A percentile compares a stretch with the other conserved stretches of the same genome.
Evolutionary conservation across 2,329 filamentous ascomycete species (phyloP).

Genomic region (Cadophora sp.): DNA sequence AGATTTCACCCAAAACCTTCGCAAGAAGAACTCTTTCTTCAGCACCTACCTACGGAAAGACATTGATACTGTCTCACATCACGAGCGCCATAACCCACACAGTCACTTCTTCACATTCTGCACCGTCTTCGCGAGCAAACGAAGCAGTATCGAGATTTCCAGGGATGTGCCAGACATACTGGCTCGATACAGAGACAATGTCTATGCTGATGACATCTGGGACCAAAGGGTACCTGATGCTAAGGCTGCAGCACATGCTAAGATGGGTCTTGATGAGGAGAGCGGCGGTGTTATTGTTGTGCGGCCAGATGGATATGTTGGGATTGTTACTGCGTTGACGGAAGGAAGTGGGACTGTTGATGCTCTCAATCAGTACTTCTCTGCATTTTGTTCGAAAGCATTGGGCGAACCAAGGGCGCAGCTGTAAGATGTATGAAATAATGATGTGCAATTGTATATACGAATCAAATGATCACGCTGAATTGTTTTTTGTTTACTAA

Average conservation of each 20-base stretch:
- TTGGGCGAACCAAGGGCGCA: slow-evolving; percentile 51
- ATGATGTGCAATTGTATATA: slow-evolving; percentile 1
- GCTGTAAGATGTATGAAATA: slow-evolving; percentile 43
- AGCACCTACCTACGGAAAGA: slow-evolving; percentile 68
- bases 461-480: background rate
- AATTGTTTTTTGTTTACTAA: too few relatives aligned
- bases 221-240: slow-evolving; percentile 74
- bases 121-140: slow-evolving; percentile 73
- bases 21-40: slow-evolving; percentile 75
- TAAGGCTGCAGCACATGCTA: slow-evolving; percentile 79
- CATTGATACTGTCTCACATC: slow-evolving; percentile 68
- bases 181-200: slow-evolving; percentile 77
- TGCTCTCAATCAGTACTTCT: slow-evolving; percentile 84
- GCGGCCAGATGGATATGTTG: slow-evolving; percentile 86
- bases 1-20: slow-evolving; percentile 72
- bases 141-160: slow-evolving; percentile 75
- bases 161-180: slow-evolving; percentile 74
- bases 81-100: slow-evolving; percentile 86
- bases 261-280: slow-evolving; percentile 80
- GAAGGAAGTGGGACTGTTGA: slow-evolving; percentile 82
- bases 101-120: slow-evolving; percentile 81
- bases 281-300: slow-evolving; percentile 83
- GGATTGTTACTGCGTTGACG: slow-evolving; percentile 73
- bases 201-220: slow-evolving; percentile 86
- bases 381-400: slow-evolving; percentile 71